Base-by-base conservation (phyloP, 495 filamentous ascomycete species). In the Cryomyces antarcticus region DNA sequence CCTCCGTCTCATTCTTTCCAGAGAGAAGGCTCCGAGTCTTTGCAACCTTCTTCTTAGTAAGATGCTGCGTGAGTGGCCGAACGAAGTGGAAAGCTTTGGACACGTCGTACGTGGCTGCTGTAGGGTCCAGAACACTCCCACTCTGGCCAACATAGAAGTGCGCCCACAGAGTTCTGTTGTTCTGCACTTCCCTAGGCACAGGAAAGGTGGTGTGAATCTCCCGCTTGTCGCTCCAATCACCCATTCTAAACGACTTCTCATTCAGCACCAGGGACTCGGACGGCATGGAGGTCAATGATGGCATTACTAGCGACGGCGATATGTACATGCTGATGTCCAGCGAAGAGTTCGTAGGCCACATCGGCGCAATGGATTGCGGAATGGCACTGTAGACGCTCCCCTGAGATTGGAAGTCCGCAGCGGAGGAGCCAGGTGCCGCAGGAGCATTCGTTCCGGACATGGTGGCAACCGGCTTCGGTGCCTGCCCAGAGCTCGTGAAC, bases 81-180 rank as follows among this genome's bases (percentile, higher is more conserved):
- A 75, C 63, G 55, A 92, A 93, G 56, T 93, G 79, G 46, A 81
- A 80, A 4, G 89, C 85, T 38, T 71, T 76, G 3, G 65, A 66
- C 0, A 72, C 61, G 54, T 89, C 82, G 57, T 81, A 97, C 39
- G 65, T 67, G 12, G 68, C 65, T 27, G 72, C 68, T 4, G 67
- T 63, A 2, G 89, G 89, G 52, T 96, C 92, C 24, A 93, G 57
- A 24, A 70, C 61, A 38, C 70, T 65, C 10, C 86, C 88, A 5
- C 77, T 66, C 37, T 88, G 68, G 7, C 71, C 81, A 46, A 97
- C 65, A 51, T 83, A 93, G 52, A 94, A 88, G 58, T 97, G 89
- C 5, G 79, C 86, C 73, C 81, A 97, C 9, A 96, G 66, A 1
- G 89, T 94, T 31, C 83, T 87, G 56, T 96, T 96, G 43, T 84